A percentile compares a stretch with the other conserved stretches of the same genome.
Evolutionary conservation across 352 stramenopile genomes (phyloP).

Genomic region (Pythium graminicola): DNA sequence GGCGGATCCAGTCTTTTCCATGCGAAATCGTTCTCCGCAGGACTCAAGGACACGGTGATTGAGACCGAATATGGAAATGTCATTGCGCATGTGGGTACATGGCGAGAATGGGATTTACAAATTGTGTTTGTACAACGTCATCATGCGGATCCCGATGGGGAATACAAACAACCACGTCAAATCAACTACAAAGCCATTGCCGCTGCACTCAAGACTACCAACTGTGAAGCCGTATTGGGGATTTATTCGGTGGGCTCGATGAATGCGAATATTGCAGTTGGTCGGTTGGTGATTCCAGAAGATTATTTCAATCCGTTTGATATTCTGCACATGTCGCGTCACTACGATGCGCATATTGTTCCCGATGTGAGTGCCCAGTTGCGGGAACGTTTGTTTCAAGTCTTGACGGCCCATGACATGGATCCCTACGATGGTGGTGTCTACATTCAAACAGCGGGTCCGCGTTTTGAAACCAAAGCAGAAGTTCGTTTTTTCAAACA

Average conservation of each 20-base stretch:
- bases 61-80: constrained; percentile 62
- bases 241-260: constrained; percentile 88
- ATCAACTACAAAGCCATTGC: constrained; percentile 86
- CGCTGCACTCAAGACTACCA: constrained; percentile 45
- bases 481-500: constrained; percentile 87
- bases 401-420: constrained; percentile 39
- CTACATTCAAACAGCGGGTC: constrained; percentile 81
- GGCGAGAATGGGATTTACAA: constrained; percentile 37
- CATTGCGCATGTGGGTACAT: constrained; percentile 50
- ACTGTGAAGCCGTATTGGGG: constrained; percentile 65
- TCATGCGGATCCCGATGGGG: constrained; percentile 54
- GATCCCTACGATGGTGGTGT: constrained; percentile 65
- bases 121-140: constrained; percentile 86
- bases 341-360: constrained; percentile 84
- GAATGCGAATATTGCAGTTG: constrained; percentile 41
- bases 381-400: constrained; percentile 38
- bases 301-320: constrained; percentile 88
- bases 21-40: constrained; percentile 53
- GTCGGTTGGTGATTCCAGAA: constrained; percentile 66
- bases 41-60: constrained; percentile 49
- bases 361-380: constrained; percentile 49
- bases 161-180: constrained; percentile 77
- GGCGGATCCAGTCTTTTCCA: constrained; percentile 83
- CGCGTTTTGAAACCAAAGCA: constrained; percentile 87
- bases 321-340: constrained; percentile 72